A percentile compares a stretch with the other conserved stretches of the same genome.
Conservation (phyloP, 2,329 filamentous ascomycete species). For the Geoglossum cookeanum region DNA sequence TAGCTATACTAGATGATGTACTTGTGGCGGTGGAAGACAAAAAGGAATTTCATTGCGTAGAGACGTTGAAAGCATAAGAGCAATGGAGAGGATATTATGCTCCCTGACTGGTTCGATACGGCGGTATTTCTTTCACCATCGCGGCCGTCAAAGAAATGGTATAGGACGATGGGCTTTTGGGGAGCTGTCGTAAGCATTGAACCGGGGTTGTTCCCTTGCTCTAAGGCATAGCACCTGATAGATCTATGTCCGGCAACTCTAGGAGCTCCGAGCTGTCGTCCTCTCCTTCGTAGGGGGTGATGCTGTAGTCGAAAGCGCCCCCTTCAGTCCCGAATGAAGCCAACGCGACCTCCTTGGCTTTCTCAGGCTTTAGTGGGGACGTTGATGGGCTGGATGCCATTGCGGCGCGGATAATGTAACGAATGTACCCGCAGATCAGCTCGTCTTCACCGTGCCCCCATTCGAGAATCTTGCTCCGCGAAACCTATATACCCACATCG, state of each 20-base stretch:
- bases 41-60: too few species aligned
- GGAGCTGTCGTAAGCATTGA: too few species aligned
- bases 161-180: too few species aligned
- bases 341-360: neutral
- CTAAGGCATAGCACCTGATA: too few species aligned
- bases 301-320: neutral
- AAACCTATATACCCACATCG: neutral
- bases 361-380: slow-evolving; percentile 1
- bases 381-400: slow-evolving; percentile 5
- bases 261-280: neutral
- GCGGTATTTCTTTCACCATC: too few species aligned
- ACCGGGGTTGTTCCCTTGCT: too few species aligned
- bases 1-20: too few species aligned
- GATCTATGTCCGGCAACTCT: neutral
- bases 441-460: neutral
- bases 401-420: slow-evolving; percentile 4
- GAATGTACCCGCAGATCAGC: slow-evolving; percentile 4
- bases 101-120: too few species aligned
- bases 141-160: too few species aligned
- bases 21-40: too few species aligned
- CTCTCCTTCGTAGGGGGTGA: neutral
- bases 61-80: too few species aligned
- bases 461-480: neutral
- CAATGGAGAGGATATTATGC: too few species aligned
- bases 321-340: neutral